Evolutionary conservation across 2,329 filamentous ascomycete genomes (phyloP).

Genomic region (Diaporthe sp.): DNA sequence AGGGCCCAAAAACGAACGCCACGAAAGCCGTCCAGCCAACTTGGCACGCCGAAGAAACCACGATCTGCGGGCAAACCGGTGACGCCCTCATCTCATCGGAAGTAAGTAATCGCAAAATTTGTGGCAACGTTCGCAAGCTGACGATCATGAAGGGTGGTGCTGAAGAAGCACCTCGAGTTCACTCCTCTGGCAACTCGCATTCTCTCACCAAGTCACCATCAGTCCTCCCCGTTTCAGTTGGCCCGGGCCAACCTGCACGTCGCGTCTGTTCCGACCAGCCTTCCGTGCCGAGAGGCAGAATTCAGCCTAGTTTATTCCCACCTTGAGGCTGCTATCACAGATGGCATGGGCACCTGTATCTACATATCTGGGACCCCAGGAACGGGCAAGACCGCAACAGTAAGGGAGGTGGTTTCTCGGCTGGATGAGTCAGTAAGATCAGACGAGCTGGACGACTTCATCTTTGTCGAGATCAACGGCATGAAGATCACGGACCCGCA

Average conservation of each 20-base stretch:
- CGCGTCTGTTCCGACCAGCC: constrained; percentile 86
- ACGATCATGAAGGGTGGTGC: constrained; percentile 60
- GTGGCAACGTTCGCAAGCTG: constrained; percentile 45
- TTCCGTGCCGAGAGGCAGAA: constrained; percentile 92
- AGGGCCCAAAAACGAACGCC: constrained; percentile 47
- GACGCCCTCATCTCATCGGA: constrained; percentile 55
- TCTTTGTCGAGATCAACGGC: constrained; percentile 99
- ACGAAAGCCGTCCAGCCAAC: constrained; percentile 43
- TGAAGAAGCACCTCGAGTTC: constrained; percentile 93
- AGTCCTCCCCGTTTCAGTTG: constrained; percentile 89
- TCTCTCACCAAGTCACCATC: constrained; percentile 78
- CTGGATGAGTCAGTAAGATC: constrained; percentile 87
- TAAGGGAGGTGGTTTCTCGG: constrained; percentile 91
- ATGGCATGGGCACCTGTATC: constrained; percentile 94
- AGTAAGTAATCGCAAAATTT: constrained; percentile 55
- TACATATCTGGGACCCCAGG: constrained; percentile 99
- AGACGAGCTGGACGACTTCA: constrained; percentile 97
- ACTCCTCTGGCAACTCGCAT: constrained; percentile 92
- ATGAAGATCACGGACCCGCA: constrained; percentile 99
- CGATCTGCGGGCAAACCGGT: constrained; percentile 58
- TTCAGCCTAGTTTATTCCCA: constrained; percentile 94
- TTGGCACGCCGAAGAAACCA: constrained; percentile 66
- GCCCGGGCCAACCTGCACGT: constrained; percentile 92
- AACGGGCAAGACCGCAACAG: constrained; percentile 96
- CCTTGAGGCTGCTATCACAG: constrained; percentile 91